These are phyloP conservation scores for Chytriomyces sp. DNA, from an alignment of 192 early-diverging fungal species.

Conservation along the genomic window DNA sequence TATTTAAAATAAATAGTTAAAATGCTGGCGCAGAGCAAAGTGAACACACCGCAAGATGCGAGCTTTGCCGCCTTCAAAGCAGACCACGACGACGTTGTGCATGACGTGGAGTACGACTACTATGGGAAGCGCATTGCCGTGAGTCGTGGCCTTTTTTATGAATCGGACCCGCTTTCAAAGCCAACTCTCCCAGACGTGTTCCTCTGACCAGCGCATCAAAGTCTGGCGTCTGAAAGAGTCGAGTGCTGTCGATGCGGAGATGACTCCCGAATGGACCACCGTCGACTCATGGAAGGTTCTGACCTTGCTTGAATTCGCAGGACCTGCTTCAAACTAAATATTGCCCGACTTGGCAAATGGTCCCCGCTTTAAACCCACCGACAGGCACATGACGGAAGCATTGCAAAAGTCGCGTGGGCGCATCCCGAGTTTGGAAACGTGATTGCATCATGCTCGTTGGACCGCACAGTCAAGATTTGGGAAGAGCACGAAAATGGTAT, in stretches of 20 bases:
- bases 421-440: conserved; percentile 96
- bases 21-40: too few relatives aligned
- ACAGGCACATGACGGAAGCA: conserved; percentile 81
- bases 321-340: too few relatives aligned
- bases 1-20: too few relatives aligned
- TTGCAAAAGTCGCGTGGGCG: conserved; percentile 89
- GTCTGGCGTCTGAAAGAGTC: conserved; percentile 76
- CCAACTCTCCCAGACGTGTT: conserved; percentile 64
- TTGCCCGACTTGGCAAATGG: too few relatives aligned
- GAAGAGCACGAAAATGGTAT: conserved; percentile 80
- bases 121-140: conserved; percentile 87
- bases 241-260: conserved; percentile 48
- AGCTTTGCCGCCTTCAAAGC: conserved; percentile 57
- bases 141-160: not conserved
- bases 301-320: too few relatives aligned
- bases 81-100: conserved; percentile 90
- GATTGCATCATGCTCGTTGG: conserved; percentile 89
- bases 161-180: too few relatives aligned
- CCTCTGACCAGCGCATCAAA: conserved; percentile 93
- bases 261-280: conserved; percentile 73
- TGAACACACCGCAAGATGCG: too few relatives aligned
- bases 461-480: conserved; percentile 90
- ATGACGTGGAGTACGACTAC: conserved; percentile 88
- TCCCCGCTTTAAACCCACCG: too few relatives aligned
- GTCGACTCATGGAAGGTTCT: conserved; percentile 79